A percentile compares a stretch with the other conserved stretches of the same genome.
Evolutionary conservation across 768 basidiomycete genomes (phyloP).

Genomic region (Podaxis mareebaensis): DNA sequence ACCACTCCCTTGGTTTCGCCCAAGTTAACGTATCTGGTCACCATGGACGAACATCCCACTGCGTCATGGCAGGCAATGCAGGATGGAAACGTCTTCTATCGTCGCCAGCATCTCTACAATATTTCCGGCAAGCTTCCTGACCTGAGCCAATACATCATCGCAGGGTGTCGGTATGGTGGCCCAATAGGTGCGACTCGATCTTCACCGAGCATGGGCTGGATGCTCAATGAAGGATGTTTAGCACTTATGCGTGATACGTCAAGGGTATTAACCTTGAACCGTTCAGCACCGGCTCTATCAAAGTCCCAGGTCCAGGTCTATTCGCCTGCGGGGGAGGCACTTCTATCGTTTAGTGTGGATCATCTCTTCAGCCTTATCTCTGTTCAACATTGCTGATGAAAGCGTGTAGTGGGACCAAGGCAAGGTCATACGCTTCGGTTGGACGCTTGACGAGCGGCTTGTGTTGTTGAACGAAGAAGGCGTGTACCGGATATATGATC

Average conservation of each 20-base stretch:
- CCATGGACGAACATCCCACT: conserved; percentile 70
- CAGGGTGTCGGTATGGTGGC: conserved; percentile 84
- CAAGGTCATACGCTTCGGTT: conserved; percentile 79
- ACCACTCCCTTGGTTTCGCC: neutral
- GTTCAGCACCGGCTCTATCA: conserved; percentile 52
- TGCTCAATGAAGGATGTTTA: conserved; percentile 28
- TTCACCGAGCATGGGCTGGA: conserved; percentile 2
- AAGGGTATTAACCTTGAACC: conserved; percentile 75
- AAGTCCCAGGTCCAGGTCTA: conserved; percentile 87
- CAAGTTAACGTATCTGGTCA: conserved; percentile 6
- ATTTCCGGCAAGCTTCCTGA: conserved; percentile 78
- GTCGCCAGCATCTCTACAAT: conserved; percentile 81
- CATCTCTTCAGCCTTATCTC: conserved; percentile 22
- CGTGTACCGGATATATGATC: conserved; percentile 84
- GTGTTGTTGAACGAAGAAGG: conserved; percentile 92
- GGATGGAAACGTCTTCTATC: conserved; percentile 85
- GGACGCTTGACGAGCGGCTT: conserved; percentile 81
- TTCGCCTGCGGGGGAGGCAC: conserved; percentile 79
- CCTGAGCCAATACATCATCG: conserved; percentile 75
- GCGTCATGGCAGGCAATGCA: conserved; percentile 90
- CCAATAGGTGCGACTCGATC: conserved; percentile 64
- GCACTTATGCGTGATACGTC: conserved; percentile 86
- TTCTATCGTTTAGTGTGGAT: conserved; percentile 71
- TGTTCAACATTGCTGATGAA: conserved; percentile 20
- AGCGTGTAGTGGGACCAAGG: conserved; percentile 82